phyloP scores from a whole-genome alignment of 2,329 filamentous ascomycete genomes.

The Hirsutella minnesotensis region DNA sequence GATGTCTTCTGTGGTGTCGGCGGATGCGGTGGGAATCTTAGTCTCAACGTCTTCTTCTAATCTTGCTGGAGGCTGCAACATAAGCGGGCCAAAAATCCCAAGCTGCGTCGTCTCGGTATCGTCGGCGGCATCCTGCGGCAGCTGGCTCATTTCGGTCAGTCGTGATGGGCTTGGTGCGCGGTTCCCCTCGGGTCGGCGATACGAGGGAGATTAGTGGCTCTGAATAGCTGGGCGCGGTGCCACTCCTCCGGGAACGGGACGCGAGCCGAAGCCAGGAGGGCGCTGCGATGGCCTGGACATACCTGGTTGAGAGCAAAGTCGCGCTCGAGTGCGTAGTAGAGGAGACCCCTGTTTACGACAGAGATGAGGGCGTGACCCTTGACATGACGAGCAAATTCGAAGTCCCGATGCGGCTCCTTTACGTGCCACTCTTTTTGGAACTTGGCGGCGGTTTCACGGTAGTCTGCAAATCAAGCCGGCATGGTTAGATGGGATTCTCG shows the following conservation, averaged over 20 bases:
- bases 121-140: conserved; percentile 34
- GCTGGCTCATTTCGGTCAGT: conserved; percentile 21
- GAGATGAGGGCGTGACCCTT: conserved; percentile 52
- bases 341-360: conserved; percentile 50
- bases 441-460: conserved; percentile 54
- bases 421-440: conserved; percentile 59
- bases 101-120: conserved; percentile 33
- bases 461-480: conserved; percentile 33
- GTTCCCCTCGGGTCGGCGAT: not conserved
- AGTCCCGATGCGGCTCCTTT: conserved; percentile 47
- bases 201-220: not conserved
- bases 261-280: too few species aligned
- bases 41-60: not conserved
- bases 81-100: conserved; percentile 47
- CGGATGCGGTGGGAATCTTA: not conserved
- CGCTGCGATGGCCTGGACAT: conserved; percentile 13
- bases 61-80: conserved; percentile 28
- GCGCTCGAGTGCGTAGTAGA: conserved; percentile 48
- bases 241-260: not conserved
- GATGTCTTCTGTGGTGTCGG: conserved; percentile 17
- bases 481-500: conserved; percentile 12
- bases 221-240: not conserved
- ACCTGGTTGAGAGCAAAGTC: conserved; percentile 40
- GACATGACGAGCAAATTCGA: conserved; percentile 53
- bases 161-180: not conserved